Evolutionary conservation across 2,329 filamentous ascomycete species (phyloP).

Genomic region (Diaporthe amygdali): DNA sequence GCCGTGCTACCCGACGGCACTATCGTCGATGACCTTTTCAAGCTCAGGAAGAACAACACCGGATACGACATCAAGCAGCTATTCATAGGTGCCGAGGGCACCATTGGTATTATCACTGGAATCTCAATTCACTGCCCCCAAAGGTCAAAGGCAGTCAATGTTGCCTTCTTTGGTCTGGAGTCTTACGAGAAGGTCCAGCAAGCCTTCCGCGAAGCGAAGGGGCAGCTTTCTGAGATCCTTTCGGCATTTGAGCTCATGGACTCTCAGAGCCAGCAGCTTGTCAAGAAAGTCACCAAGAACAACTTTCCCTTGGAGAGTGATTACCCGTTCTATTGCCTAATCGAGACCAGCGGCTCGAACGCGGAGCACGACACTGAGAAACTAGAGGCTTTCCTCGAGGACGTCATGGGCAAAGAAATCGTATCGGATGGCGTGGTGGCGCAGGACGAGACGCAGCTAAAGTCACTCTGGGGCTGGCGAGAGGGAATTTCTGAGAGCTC

Average conservation of each 20-base stretch:
- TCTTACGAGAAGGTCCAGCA: constrained; percentile 88
- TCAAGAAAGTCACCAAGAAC: constrained; percentile 75
- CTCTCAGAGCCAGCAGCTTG: constrained; percentile 77
- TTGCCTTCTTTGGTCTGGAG: constrained; percentile 90
- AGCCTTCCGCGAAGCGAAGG: constrained; percentile 88
- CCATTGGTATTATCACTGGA: constrained; percentile 91
- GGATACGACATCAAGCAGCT: constrained; percentile 97
- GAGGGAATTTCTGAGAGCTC: constrained; percentile 91
- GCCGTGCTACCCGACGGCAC: constrained; percentile 94
- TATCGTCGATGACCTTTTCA: constrained; percentile 86
- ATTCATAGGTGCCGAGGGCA: constrained; percentile 95
- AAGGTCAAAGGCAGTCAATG: constrained; percentile 85
- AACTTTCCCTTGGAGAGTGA: constrained; percentile 82
- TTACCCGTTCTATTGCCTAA: constrained; percentile 92
- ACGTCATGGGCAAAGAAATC: constrained; percentile 87
- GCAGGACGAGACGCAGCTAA: constrained; percentile 89
- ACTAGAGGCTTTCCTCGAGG: constrained; percentile 86
- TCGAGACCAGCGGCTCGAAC: constrained; percentile 96
- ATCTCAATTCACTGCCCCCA: constrained; percentile 90
- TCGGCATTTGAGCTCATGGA: constrained; percentile 99
- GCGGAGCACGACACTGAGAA: constrained; percentile 92
- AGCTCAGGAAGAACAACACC: constrained; percentile 96
- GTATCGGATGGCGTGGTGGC: constrained; percentile 90
- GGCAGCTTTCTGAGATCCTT: constrained; percentile 89
- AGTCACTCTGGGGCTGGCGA: constrained; percentile 86